phyloP scores from a whole-genome alignment of 2,329 filamentous ascomycete species.

The Talaromyces sp. region DNA sequence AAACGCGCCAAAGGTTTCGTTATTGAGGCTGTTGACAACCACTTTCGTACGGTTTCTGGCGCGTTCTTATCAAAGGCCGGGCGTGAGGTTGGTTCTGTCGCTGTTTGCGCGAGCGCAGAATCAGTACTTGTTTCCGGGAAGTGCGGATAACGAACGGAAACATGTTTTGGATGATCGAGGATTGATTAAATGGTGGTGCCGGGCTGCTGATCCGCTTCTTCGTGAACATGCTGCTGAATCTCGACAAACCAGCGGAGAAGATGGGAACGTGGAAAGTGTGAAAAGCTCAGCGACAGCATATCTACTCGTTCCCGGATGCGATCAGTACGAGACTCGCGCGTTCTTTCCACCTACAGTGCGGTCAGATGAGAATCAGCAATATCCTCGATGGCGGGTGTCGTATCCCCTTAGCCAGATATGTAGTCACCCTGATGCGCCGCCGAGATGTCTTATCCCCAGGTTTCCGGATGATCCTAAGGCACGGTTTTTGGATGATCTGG shows the following conservation, averaged over 20 bases:
- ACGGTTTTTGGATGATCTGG: slow-evolving; percentile 80
- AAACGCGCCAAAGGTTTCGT: slow-evolving; percentile 57
- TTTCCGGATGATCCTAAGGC: slow-evolving; percentile 96
- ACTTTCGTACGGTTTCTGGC: slow-evolving; percentile 75
- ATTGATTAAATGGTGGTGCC: slow-evolving; percentile 94
- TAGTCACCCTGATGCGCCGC: slow-evolving; percentile 62
- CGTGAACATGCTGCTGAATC: slow-evolving; percentile 44
- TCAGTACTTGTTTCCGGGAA: slow-evolving; percentile 93
- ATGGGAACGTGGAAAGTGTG: slow-evolving; percentile 29
- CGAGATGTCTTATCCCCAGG: slow-evolving; percentile 78
- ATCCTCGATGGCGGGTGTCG: slow-evolving; percentile 53
- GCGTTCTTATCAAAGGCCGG: slow-evolving; percentile 60
- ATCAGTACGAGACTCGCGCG: slow-evolving; percentile 72
- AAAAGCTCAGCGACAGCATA: slow-evolving; percentile 64
- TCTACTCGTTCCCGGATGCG: slow-evolving; percentile 81
- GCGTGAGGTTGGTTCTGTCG: slow-evolving; percentile 71
- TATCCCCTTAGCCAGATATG: slow-evolving; percentile 72
- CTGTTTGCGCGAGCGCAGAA: slow-evolving; percentile 88
- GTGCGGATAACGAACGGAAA: slow-evolving; percentile 77
- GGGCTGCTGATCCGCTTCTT: slow-evolving; percentile 74
- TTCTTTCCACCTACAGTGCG: slow-evolving; percentile 63
- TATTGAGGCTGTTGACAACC: slow-evolving; percentile 65
- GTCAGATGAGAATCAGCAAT: slow-evolving; percentile 34
- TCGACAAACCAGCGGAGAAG: slow-evolving; percentile 21
- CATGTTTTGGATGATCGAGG: slow-evolving; percentile 89